These are phyloP conservation scores for Daldinia bambusicola DNA, from an alignment of 495 filamentous ascomycete genomes.

Conservation along the genomic window DNA sequence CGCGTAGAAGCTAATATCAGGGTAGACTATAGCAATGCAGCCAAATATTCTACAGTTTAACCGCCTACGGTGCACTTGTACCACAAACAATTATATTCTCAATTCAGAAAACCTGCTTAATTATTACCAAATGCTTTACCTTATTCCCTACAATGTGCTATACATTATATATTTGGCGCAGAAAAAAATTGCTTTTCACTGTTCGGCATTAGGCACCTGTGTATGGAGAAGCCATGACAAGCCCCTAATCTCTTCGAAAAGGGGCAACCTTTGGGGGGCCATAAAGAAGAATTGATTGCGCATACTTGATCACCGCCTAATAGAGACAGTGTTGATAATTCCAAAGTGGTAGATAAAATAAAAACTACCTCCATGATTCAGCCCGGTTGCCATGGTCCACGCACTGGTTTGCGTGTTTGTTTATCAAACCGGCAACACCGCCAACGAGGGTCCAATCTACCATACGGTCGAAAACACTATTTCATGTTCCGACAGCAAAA, in stretches of 20 bases:
- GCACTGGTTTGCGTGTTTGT: constrained; percentile 18
- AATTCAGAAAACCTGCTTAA: too few species aligned
- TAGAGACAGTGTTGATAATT: neutral
- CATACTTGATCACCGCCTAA: neutral
- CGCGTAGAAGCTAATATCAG: too few species aligned
- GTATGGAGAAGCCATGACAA: too few species aligned
- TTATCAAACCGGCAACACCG: constrained; percentile 10
- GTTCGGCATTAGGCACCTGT: too few species aligned
- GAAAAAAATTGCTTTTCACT: neutral
- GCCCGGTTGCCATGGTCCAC: constrained; percentile 4
- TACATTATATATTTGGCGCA: neutral
- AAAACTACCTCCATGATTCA: neutral
- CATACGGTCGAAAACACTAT: neutral
- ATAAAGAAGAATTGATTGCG: neutral
- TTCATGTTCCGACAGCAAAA: neutral
- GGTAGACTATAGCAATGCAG: too few species aligned
- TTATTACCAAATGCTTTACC: too few species aligned
- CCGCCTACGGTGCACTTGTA: too few species aligned
- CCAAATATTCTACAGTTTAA: too few species aligned
- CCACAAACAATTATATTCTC: too few species aligned
- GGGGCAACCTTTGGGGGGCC: neutral
- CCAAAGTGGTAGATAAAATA: neutral
- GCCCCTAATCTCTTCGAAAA: neutral
- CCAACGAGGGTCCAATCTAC: neutral
- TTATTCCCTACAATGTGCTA: neutral